phyloP scores from a whole-genome alignment of 495 filamentous ascomycete species.

The Penicillium simplicissimum region DNA sequence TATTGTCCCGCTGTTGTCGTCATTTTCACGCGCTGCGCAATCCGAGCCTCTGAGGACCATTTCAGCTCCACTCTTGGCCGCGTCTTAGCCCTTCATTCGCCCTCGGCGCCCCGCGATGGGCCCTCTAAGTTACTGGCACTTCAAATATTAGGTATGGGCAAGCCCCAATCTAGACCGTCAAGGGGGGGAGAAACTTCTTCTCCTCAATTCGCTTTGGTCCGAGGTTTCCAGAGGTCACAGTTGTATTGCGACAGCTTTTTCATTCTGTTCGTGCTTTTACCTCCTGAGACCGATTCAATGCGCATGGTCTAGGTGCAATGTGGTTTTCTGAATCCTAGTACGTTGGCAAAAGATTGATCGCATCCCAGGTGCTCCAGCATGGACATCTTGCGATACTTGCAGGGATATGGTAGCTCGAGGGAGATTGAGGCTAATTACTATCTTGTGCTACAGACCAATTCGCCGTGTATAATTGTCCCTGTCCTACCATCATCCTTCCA shows the following conservation, averaged over 20 bases:
- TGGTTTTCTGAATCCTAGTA: neutral
- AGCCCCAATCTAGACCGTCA: constrained; percentile 6
- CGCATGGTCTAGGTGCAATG: neutral
- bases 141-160: constrained; percentile 4
- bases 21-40: constrained; percentile 8
- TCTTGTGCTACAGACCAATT: constrained; percentile 23
- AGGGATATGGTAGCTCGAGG: neutral
- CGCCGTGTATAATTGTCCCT: constrained; percentile 16
- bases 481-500: constrained; percentile 20
- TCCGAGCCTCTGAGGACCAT: neutral
- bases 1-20: constrained; percentile 2
- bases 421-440: constrained; percentile 10
- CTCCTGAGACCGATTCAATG: neutral
- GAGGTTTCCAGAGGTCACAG: neutral
- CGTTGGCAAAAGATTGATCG: neutral
- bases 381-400: neutral
- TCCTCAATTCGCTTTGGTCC: neutral
- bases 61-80: constrained; percentile 7
- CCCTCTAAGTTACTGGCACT: neutral
- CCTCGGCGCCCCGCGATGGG: constrained; percentile 7
- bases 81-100: constrained; percentile 8
- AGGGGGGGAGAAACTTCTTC: constrained; percentile 1
- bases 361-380: neutral
- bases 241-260: neutral
- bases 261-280: neutral